These are phyloP conservation scores for Leucoagaricus sp. DNA, from an alignment of 1,284 basidiomycete genomes.

Conservation along the genomic window DNA sequence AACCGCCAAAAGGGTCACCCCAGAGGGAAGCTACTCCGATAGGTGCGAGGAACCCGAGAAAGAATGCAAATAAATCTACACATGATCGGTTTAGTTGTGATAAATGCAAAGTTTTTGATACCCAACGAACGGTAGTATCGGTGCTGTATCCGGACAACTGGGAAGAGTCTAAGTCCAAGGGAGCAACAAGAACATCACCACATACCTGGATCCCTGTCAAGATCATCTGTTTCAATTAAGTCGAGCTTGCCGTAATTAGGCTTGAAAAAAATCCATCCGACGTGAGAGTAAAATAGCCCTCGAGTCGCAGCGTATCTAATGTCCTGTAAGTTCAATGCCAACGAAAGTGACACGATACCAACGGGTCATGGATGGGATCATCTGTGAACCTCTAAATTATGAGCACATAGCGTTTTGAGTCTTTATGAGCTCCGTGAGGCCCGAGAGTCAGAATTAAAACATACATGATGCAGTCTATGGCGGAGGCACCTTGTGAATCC, in stretches of 20 bases:
- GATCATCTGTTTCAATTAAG: slow-evolving; percentile 67
- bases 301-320: slow-evolving; percentile 70
- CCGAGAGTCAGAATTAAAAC: slow-evolving; percentile 20
- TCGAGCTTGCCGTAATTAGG: slow-evolving; percentile 66
- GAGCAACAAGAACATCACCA: neutral
- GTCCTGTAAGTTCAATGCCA: neutral
- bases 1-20: slow-evolving; percentile 63
- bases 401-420: too few species aligned
- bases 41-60: slow-evolving; percentile 62
- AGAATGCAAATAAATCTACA: slow-evolving; percentile 57
- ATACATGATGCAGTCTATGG: slow-evolving; percentile 76
- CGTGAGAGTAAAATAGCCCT: slow-evolving; percentile 74
- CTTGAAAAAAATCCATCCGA: slow-evolving; percentile 87
- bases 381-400: slow-evolving; percentile 67
- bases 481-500: slow-evolving; percentile 62
- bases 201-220: slow-evolving; percentile 71
- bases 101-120: neutral
- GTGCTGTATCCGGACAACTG: slow-evolving; percentile 80
- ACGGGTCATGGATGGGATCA: slow-evolving; percentile 74
- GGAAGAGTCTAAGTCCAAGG: neutral
- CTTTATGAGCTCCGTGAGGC: neutral
- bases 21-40: slow-evolving; percentile 53
- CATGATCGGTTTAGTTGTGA: neutral
- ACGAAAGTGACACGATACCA: slow-evolving; percentile 22
- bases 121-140: slow-evolving; percentile 56